phyloP scores from a whole-genome alignment of 257 asterid species.

The Forsythia viridissima region DNA sequence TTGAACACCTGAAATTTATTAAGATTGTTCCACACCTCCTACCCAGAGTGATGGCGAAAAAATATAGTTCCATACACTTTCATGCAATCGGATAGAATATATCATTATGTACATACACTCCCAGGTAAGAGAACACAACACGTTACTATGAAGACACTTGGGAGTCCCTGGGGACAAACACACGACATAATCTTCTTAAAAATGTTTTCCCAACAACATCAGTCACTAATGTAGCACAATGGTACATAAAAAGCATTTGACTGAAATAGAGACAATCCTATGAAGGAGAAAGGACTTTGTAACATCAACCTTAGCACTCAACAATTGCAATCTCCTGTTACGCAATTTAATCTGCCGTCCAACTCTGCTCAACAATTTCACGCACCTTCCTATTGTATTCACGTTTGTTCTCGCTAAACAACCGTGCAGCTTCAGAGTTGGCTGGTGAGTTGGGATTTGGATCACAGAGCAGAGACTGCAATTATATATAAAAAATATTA shows the following conservation, averaged over 20 bases:
- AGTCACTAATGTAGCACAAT: slow-evolving; percentile 26
- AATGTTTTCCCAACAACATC: slow-evolving; percentile 33
- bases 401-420: slow-evolving; percentile 87
- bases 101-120: slow-evolving; percentile 44
- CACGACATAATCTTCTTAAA: slow-evolving; percentile 27
- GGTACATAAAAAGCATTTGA: slow-evolving; percentile 23
- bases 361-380: slow-evolving; percentile 89
- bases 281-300: slow-evolving; percentile 37
- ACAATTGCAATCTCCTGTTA: slow-evolving; percentile 17
- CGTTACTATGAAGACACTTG: slow-evolving; percentile 29
- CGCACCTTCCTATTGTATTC: slow-evolving; percentile 93
- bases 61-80: slow-evolving; percentile 11
- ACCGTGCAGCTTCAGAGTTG: slow-evolving; percentile 90
- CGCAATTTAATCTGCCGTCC: slow-evolving; percentile 74
- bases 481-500: not conserved
- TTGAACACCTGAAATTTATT: not conserved
- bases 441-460: slow-evolving; percentile 96
- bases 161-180: slow-evolving; percentile 34
- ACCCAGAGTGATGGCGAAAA: not conserved
- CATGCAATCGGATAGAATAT: slow-evolving; percentile 37
- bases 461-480: slow-evolving; percentile 84
- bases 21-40: not conserved
- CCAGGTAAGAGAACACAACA: slow-evolving; percentile 24
- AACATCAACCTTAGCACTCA: slow-evolving; percentile 25
- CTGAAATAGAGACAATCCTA: slow-evolving; percentile 30